These are phyloP conservation scores for Colletotrichum abscissum DNA, from an alignment of 2,329 filamentous ascomycete species.

Conservation along the genomic window DNA sequence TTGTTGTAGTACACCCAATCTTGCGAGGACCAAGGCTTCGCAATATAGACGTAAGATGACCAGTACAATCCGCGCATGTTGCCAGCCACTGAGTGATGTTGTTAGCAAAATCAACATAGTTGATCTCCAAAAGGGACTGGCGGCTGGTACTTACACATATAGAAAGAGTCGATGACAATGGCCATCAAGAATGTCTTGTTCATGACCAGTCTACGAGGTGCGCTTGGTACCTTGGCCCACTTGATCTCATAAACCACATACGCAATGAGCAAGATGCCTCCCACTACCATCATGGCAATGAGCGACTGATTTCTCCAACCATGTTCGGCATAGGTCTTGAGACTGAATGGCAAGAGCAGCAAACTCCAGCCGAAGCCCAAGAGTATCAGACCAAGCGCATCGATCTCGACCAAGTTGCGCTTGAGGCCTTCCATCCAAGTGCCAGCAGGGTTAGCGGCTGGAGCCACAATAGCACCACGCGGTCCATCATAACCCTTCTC, in stretches of 20 bases:
- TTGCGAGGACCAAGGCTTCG: conserved; percentile 31
- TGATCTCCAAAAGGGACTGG: no score
- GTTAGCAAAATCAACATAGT: neutral
- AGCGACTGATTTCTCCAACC: conserved; percentile 59
- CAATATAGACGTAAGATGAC: conserved; percentile 31
- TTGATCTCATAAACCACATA: conserved; percentile 60
- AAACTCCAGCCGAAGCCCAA: conserved; percentile 61
- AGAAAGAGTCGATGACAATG: conserved; percentile 29
- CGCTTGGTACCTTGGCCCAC: conserved; percentile 38
- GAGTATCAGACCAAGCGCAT: conserved; percentile 53
- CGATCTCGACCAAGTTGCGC: conserved; percentile 47
- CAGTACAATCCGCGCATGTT: conserved; percentile 30
- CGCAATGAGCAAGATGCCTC: conserved; percentile 53
- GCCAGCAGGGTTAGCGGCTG: neutral
- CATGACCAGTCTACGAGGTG: conserved; percentile 27
- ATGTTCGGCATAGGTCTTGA: conserved; percentile 47
- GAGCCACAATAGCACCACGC: conserved; percentile 36
- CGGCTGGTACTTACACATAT: conserved; percentile 14
- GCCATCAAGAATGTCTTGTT: conserved; percentile 35
- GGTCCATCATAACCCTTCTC: conserved; percentile 35
- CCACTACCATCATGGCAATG: conserved; percentile 55
- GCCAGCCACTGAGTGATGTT: conserved; percentile 17
- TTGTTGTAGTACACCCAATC: conserved; percentile 34
- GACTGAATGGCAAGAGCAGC: conserved; percentile 63
- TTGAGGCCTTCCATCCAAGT: conserved; percentile 17